A percentile compares a stretch with the other conserved stretches of the same genome.
phyloP scores from a whole-genome alignment of 169 alveolate genomes.

The Plasmodium malariae region DNA sequence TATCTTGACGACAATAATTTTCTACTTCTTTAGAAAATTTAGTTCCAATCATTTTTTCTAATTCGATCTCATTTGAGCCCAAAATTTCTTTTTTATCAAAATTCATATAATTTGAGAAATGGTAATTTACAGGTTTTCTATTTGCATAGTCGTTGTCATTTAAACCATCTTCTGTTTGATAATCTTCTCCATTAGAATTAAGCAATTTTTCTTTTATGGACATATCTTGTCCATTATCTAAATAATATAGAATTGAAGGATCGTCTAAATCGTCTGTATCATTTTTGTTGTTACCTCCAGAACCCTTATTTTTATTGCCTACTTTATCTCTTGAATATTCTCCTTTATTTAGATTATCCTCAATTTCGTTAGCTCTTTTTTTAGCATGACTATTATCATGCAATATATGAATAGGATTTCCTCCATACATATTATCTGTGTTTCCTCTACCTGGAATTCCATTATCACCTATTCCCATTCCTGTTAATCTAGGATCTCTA shows the following conservation, averaged over 20 bases:
- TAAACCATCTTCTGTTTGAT: constrained; percentile 6
- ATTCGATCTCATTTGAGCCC: constrained; percentile 36
- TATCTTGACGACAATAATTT: constrained; percentile 32
- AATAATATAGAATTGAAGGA: constrained; percentile 15
- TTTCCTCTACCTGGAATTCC: neutral
- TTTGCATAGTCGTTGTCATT: neutral
- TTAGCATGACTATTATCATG: constrained; percentile 25
- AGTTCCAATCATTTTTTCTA: constrained; percentile 69
- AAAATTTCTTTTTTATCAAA: constrained; percentile 23
- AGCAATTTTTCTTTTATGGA: constrained; percentile 30
- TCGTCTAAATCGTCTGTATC: constrained; percentile 9
- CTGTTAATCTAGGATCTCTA: too few relatives aligned
- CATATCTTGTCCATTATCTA: constrained; percentile 69
- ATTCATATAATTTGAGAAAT: constrained; percentile 63
- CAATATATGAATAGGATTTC: neutral
- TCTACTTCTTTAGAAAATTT: constrained; percentile 37
- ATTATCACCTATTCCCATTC: too few relatives aligned
- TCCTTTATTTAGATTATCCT: constrained; percentile 32
- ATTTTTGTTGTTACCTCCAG: neutral
- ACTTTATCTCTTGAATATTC: constrained; percentile 29
- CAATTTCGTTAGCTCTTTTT: constrained; percentile 37
- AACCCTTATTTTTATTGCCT: neutral
- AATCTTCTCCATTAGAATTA: constrained; percentile 6
- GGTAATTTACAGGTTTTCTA: constrained; percentile 24
- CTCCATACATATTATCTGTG: neutral